Evolutionary conservation across 345 rosid genomes (phyloP).

Genomic region (Gossypium stocksii): DNA sequence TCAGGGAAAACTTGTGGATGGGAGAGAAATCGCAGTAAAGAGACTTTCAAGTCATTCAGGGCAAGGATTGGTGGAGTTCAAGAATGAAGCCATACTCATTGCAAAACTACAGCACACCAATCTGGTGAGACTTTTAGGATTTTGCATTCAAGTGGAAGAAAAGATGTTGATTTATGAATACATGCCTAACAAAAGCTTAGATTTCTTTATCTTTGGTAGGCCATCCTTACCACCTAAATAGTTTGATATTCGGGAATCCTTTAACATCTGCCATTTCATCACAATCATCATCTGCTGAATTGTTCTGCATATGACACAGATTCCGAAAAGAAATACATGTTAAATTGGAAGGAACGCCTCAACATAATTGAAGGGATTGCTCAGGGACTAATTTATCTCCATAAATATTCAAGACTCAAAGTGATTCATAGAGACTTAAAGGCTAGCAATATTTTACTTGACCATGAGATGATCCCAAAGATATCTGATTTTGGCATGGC

Average conservation of each 20-base stretch:
- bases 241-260: too few species aligned
- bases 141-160: conserved; percentile 32
- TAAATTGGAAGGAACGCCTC: conserved; percentile 9
- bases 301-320: neutral
- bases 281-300: neutral
- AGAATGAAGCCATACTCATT: conserved; percentile 29
- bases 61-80: conserved; percentile 20
- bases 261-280: neutral
- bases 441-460: conserved; percentile 13
- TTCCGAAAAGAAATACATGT: neutral
- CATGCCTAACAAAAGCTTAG: too few species aligned
- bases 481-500: conserved; percentile 17
- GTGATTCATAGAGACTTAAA: conserved; percentile 11
- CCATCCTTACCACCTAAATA: neutral
- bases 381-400: conserved; percentile 10
- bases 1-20: conserved; percentile 27
- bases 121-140: conserved; percentile 33
- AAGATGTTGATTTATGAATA: neutral
- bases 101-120: conserved; percentile 36
- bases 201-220: conserved; percentile 20
- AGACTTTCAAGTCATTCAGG: conserved; percentile 31
- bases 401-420: conserved; percentile 3
- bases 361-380: conserved; percentile 7
- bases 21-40: conserved; percentile 36
- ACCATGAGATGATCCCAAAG: conserved; percentile 2